Evolutionary conservation across 305 asterid species (phyloP), one percentile per base, ranked within the genome.

Genomic region (Coffea humblotiana): DNA sequence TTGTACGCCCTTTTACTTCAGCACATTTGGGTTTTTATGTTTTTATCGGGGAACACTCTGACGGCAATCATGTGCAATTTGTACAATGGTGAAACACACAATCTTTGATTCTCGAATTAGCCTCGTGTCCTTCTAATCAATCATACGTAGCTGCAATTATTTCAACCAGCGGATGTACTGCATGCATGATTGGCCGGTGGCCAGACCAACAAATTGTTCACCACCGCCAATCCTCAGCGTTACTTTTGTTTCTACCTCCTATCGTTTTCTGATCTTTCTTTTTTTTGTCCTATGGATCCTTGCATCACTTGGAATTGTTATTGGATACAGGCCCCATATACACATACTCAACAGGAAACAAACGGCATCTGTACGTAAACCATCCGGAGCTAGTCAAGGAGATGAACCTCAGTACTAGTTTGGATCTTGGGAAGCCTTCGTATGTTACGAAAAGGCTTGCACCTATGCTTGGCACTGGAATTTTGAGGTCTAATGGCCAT

Each of bases 401-500:
- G 82, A 89, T 94, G 94, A 91, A 88, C 82, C 90, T 87, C 8
- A 88, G 89, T 54, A 71, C 69, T 11, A 83, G 88, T 49, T 82
- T 83, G 49, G 88, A 82, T 52, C 85, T 94, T 71, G 98, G 98
- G 19, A 94, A 94, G 87, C 96, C 97, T 80, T 85, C 91, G 11
- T 90, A 94, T 47, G 89, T 94, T 75, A 92, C 95, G 3, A 94
- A 92, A 80, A 87, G 95, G 80, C 96, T 92, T 14, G 91, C 94
- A 32, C 98, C 98, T 2, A 84, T 94, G 93, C 98, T 94, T 82
- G 98, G 98, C 27, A 92, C 90, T 87, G 98, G 98, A 23, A 87
- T 92, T 56, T 80, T 94, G 83, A 91, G 98, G 81, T 92, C 98
- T 79, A 94, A 94, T 66, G 98, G 95, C 19, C 90, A 83, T 32